Evolutionary conservation across 2,329 filamentous ascomycete species (phyloP), one percentile per base, ranked within the genome.

Genomic region (Zymoseptoria brevis): DNA sequence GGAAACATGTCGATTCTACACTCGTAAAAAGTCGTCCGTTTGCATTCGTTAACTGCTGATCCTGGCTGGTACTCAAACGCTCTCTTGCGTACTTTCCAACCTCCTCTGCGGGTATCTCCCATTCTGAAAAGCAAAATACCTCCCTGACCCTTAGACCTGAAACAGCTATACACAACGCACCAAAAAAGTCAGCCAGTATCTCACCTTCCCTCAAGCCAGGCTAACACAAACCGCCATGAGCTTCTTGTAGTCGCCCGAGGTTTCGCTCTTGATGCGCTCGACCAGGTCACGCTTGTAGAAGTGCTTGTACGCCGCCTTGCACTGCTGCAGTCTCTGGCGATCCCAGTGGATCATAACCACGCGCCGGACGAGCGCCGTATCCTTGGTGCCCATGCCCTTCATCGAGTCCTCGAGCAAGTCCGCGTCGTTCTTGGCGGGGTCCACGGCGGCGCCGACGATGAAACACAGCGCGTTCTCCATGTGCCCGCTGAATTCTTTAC

Each of bases 281-380:
- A 82, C 80, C 58, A 97, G 75, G 62, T 85, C 86, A 68, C 77
- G 84, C 66, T 83, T 81, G 74, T 87, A 95, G 53, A 81, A 81
- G 67, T 87, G 83, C 68, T 85, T 79, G 74, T 91, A 97, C 8
- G 89, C 90, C 0, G 79, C 81, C 75, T 89, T 91, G 59, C 96
- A 87, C 65, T 89, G 87, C 55, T 85, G 83, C 79, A 96, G 80
- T 66, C 88, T 84, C 57, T 79, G 80, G 45, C 81, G 80, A 70
- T 96, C 85, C 93, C 93, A 97, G 74, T 97, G 93, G 54, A 83
- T 80, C 21, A 89, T 81, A 1, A 96, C 83, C 3, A 94, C 81
- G n/a, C 91, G 81, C 26, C 86, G 81, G 16, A 95, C 83, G 2
- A 97, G 81, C 8, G 92, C 79, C 30, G 85, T 78, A 63, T 99